phyloP scores from a whole-genome alignment of 2,329 filamentous ascomycete genomes.

The Fusarium goolgardi region DNA sequence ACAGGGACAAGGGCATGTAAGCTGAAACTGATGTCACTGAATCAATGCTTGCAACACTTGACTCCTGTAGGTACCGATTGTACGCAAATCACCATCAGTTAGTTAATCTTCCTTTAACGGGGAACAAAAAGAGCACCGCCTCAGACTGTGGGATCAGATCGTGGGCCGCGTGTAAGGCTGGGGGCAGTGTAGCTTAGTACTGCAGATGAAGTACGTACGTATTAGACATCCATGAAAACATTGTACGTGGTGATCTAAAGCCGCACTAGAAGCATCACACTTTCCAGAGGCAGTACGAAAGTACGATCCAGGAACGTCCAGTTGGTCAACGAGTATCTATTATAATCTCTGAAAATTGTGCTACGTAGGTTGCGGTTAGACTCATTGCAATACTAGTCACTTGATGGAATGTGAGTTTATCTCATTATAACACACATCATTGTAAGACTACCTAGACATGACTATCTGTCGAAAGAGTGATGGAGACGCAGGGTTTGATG shows the following conservation, averaged over 20 bases:
- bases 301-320: slow-evolving; percentile 25
- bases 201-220: not conserved
- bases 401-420: slow-evolving; percentile 4
- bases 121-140: slow-evolving; percentile 35
- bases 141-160: slow-evolving; percentile 42
- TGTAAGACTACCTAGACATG: not conserved
- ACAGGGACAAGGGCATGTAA: not conserved
- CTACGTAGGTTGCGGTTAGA: not conserved
- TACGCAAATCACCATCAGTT: slow-evolving; percentile 16
- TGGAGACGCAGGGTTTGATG: not conserved
- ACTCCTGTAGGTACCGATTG: not conserved
- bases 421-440: not conserved
- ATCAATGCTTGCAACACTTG: slow-evolving; percentile 1
- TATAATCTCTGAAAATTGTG: slow-evolving; percentile 21
- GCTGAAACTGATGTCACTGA: slow-evolving; percentile 45
- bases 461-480: not conserved
- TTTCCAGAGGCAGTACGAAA: slow-evolving; percentile 38
- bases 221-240: not conserved
- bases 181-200: slow-evolving; percentile 39
- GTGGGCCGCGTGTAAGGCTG: slow-evolving; percentile 47
- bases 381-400: not conserved
- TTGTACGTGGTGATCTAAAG: not conserved
- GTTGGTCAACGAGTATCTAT: slow-evolving; percentile 23
- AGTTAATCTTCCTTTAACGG: not conserved
- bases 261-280: slow-evolving; percentile 24